Conservation (phyloP, 768 basidiomycete genomes). For the Lyophyllum semitale region DNA sequence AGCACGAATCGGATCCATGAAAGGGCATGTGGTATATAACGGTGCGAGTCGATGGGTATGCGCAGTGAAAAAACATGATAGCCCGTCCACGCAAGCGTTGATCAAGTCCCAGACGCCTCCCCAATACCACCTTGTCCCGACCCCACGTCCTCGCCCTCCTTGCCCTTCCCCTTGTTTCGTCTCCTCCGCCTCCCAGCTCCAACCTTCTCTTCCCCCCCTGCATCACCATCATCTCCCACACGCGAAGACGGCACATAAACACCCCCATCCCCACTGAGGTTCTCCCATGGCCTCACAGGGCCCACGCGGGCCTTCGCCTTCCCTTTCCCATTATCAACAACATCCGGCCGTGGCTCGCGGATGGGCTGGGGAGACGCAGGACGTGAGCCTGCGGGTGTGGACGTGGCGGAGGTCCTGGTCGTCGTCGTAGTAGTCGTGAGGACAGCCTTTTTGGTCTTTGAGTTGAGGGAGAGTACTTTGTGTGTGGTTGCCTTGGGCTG, state of each 20-base stretch:
- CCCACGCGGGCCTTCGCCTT: constrained; percentile 30
- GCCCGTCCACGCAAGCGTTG: not conserved
- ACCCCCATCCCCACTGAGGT: constrained; percentile 32
- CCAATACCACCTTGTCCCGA: not conserved
- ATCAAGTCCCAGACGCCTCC: constrained; percentile 5
- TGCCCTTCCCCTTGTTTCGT: constrained; percentile 9
- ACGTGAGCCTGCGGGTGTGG: constrained; percentile 30
- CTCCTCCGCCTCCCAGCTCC: constrained; percentile 11
- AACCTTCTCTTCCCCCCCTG: not conserved
- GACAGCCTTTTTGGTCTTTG: constrained; percentile 49
- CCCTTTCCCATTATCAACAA: constrained; percentile 35
- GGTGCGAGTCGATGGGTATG: no score
- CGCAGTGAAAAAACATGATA: no score
- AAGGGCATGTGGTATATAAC: no score
- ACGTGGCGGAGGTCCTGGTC: constrained; percentile 13
- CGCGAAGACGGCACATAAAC: constrained; percentile 36
- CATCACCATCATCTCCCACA: constrained; percentile 6
- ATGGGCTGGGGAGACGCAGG: constrained; percentile 34
- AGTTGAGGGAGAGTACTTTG: constrained; percentile 59
- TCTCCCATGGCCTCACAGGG: constrained; percentile 44
- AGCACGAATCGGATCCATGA: no score
- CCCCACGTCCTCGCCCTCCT: constrained; percentile 5
- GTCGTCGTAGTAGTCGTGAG: constrained; percentile 55
- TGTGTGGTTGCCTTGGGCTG: constrained; percentile 35
- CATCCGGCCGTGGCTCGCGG: constrained; percentile 37